Evolutionary conservation across 2,329 filamentous ascomycete species (phyloP).

Genomic region (Scorias spongiosa): DNA sequence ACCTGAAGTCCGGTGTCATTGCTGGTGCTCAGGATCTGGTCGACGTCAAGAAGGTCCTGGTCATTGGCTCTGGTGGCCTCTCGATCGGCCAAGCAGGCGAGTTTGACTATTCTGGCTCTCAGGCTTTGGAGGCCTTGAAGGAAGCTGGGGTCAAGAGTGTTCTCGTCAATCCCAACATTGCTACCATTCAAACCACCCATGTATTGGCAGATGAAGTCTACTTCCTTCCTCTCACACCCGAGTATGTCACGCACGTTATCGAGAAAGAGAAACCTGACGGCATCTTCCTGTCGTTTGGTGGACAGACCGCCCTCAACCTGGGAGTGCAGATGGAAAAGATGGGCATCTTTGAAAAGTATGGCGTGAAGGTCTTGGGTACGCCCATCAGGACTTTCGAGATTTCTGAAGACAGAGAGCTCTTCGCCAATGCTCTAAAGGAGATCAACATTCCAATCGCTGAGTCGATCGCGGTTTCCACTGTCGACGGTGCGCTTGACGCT

Average conservation of each 20-base stretch:
- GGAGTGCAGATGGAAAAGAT: conserved; percentile 95
- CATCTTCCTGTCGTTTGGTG: conserved; percentile 93
- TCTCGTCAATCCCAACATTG: conserved; percentile 95
- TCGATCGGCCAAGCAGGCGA: conserved; percentile 96
- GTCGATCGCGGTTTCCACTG: conserved; percentile 78
- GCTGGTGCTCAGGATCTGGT: conserved; percentile 61
- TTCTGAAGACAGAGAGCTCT: conserved; percentile 89
- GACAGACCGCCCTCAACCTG: conserved; percentile 90
- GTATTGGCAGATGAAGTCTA: conserved; percentile 93
- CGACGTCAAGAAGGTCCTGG: conserved; percentile 90
- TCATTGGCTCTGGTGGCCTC: conserved; percentile 88
- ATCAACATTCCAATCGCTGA: conserved; percentile 96
- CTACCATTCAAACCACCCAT: conserved; percentile 95
- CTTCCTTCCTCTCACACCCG: conserved; percentile 91
- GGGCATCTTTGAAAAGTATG: conserved; percentile 89
- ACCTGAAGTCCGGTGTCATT: conserved; percentile 76
- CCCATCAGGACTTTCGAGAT: conserved; percentile 88
- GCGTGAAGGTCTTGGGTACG: conserved; percentile 88
- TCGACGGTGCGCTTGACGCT: conserved; percentile 83
- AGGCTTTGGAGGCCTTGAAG: conserved; percentile 92
- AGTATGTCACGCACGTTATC: conserved; percentile 96
- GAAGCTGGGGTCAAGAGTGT: conserved; percentile 85
- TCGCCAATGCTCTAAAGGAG: conserved; percentile 87
- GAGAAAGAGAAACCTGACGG: conserved; percentile 91
- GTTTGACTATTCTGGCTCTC: conserved; percentile 96